Conservation (phyloP, 2,329 filamentous ascomycete genomes). For the Hortaea sp. region DNA sequence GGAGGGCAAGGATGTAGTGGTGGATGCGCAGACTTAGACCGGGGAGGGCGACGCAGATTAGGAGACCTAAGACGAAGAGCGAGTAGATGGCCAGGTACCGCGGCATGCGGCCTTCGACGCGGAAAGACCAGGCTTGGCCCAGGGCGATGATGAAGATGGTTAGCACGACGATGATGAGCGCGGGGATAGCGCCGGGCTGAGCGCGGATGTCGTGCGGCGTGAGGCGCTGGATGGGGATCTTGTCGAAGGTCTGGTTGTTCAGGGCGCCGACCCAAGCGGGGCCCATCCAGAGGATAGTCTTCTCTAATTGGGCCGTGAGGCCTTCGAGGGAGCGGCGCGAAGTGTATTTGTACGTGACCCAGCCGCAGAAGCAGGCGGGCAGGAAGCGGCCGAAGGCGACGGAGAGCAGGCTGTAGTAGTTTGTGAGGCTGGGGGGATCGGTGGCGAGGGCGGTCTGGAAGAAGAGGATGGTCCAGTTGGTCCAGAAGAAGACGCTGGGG, state of each 20-base stretch:
- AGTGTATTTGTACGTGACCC: constrained; percentile 79
- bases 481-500: constrained; percentile 74
- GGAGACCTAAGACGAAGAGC: constrained; percentile 54
- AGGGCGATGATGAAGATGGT: constrained; percentile 57
- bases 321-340: constrained; percentile 60
- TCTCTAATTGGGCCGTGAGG: constrained; percentile 76
- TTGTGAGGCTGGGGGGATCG: constrained; percentile 63
- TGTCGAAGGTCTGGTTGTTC: constrained; percentile 90
- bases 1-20: constrained; percentile 82
- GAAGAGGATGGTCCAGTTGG: constrained; percentile 71
- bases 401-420: constrained; percentile 64
- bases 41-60: constrained; percentile 63
- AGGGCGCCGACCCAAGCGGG: constrained; percentile 83
- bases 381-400: constrained; percentile 71
- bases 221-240: constrained; percentile 87
- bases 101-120: constrained; percentile 70
- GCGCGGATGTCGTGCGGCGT: constrained; percentile 79
- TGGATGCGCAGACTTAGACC: constrained; percentile 78
- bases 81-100: constrained; percentile 70
- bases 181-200: constrained; percentile 79
- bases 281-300: constrained; percentile 81
- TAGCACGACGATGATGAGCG: constrained; percentile 67
- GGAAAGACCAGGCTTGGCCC: constrained; percentile 75
- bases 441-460: constrained; percentile 84
- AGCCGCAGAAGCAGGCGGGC: constrained; percentile 77